Conservation (phyloP, 2,329 filamentous ascomycete genomes). For the Macrophomina pseudophaseolina region DNA sequence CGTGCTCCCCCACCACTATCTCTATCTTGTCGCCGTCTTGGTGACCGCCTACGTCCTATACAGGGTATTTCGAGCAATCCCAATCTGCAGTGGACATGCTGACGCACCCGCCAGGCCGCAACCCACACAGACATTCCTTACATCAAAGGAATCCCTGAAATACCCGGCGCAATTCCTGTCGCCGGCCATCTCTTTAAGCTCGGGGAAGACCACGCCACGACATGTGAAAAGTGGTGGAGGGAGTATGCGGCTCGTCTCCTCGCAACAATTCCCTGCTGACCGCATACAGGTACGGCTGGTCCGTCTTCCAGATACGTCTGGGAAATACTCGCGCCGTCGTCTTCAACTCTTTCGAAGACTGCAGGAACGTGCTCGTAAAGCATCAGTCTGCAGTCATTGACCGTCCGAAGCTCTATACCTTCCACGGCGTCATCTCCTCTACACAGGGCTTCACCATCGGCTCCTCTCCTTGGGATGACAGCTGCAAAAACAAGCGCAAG, state of each 20-base stretch:
- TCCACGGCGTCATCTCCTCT: conserved; percentile 58
- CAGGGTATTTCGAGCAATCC: not conserved
- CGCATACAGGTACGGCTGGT: conserved; percentile 50
- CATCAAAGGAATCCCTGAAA: conserved; percentile 56
- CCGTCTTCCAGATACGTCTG: conserved; percentile 59
- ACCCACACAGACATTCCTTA: conserved; percentile 55
- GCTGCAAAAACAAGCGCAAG: conserved; percentile 59
- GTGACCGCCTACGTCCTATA: conserved; percentile 6
- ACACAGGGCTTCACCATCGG: conserved; percentile 63
- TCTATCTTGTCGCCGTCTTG: not conserved
- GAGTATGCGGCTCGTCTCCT: conserved; percentile 33
- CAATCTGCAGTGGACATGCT: not conserved
- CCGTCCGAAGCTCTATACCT: conserved; percentile 58
- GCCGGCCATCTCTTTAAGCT: conserved; percentile 58
- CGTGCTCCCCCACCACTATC: conserved; percentile 21
- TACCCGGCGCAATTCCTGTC: conserved; percentile 57
- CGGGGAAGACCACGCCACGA: conserved; percentile 59
- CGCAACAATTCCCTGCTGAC: conserved; percentile 30
- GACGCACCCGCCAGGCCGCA: conserved; percentile 22
- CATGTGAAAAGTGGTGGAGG: conserved; percentile 58
- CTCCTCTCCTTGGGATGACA: conserved; percentile 60
- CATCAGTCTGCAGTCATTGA: conserved; percentile 59
- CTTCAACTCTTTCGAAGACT: conserved; percentile 59
- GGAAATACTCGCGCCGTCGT: conserved; percentile 60
- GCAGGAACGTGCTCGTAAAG: conserved; percentile 56